Percentiles rank a stretch among this genome's conserved stretches.
Conservation (phyloP, 495 filamentous ascomycete species). For the Penicillium fimorum region DNA sequence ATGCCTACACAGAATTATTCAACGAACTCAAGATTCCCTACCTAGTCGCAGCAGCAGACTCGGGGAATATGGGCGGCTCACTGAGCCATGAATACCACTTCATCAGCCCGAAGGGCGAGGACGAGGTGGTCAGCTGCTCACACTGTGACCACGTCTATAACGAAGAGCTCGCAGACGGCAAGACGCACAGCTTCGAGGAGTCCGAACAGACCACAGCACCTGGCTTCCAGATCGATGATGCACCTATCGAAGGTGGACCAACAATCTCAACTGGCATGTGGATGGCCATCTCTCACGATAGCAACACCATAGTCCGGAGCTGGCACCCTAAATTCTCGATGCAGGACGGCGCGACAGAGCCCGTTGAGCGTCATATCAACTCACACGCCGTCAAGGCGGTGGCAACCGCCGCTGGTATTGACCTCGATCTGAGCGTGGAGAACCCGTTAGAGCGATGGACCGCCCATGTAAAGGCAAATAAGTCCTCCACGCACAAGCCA, state of each 20-base stretch:
- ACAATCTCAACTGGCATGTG: constrained; percentile 51
- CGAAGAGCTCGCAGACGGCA: constrained; percentile 69
- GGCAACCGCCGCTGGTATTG: constrained; percentile 54
- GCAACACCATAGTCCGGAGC: constrained; percentile 61
- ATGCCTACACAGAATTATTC: constrained; percentile 72
- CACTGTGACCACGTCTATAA: constrained; percentile 77
- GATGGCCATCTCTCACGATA: constrained; percentile 69
- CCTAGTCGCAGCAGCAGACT: constrained; percentile 82
- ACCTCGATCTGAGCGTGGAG: constrained; percentile 69
- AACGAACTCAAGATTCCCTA: constrained; percentile 80
- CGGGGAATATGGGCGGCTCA: constrained; percentile 91
- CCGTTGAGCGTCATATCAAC: constrained; percentile 59
- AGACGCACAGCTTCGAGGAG: constrained; percentile 24
- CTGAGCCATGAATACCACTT: constrained; percentile 95
- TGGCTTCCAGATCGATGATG: constrained; percentile 36
- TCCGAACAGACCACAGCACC: constrained; percentile 10
- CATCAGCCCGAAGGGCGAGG: constrained; percentile 76
- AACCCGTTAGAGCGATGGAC: constrained; percentile 59
- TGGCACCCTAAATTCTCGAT: constrained; percentile 57
- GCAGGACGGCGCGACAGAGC: constrained; percentile 32
- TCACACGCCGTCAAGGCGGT: constrained; percentile 66
- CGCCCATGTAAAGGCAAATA: constrained; percentile 37
- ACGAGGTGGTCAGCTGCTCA: constrained; percentile 73
- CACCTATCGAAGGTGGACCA: constrained; percentile 20
- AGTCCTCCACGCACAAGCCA: constrained; percentile 22